Percentiles rank a stretch among this genome's conserved stretches.
Evolutionary conservation across 345 rosid species (phyloP).

Genomic region (Hevea brasiliensis): DNA sequence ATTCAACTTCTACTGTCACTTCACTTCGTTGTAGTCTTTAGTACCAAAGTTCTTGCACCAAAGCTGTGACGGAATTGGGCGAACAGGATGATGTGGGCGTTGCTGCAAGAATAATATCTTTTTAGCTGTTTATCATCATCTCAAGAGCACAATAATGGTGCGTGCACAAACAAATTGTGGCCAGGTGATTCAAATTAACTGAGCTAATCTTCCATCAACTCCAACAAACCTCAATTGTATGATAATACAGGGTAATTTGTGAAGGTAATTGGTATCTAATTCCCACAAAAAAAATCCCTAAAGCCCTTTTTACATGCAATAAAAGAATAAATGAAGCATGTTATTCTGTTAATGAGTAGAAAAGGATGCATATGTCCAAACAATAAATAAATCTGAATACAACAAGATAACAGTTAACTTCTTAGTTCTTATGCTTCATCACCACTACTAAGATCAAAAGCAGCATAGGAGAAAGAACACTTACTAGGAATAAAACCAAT

Average conservation of each 20-base stretch:
- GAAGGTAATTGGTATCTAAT: neutral
- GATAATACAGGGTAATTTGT: neutral
- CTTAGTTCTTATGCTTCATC: neutral
- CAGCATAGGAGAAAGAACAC: neutral
- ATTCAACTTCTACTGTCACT: constrained; percentile 12
- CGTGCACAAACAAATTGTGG: neutral
- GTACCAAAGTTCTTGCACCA: constrained; percentile 99
- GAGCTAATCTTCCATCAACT: neutral
- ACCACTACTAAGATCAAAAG: neutral
- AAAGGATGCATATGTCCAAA: neutral
- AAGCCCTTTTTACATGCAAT: neutral
- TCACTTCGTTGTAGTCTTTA: constrained; percentile 55
- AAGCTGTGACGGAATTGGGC: constrained; percentile 94
- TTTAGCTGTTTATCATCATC: neutral
- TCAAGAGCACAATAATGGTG: neutral
- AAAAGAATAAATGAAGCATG: neutral
- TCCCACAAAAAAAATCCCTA: neutral
- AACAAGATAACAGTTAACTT: neutral
- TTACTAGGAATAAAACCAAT: neutral
- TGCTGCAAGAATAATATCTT: constrained; percentile 54
- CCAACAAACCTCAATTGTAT: neutral
- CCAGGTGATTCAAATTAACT: neutral
- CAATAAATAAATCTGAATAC: neutral
- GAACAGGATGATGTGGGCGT: constrained; percentile 93
- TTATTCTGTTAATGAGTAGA: neutral